A percentile compares a stretch with the other conserved stretches of the same genome.
These are phyloP conservation scores for Diaporthe citriasiana DNA, from an alignment of 2,329 filamentous ascomycete genomes.

Conservation along the genomic window DNA sequence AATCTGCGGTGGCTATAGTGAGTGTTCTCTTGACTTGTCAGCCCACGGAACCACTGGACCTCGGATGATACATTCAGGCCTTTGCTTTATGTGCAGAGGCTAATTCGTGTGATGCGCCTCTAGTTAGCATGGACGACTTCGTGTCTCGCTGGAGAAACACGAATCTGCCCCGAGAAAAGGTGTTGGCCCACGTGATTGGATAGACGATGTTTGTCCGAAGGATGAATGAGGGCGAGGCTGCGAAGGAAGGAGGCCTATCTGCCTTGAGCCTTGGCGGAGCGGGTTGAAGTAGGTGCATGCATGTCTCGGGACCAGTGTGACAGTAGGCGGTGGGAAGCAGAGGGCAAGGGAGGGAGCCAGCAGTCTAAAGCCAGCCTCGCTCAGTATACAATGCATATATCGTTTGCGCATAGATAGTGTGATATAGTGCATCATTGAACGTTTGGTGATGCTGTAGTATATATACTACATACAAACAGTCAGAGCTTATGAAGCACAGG, in stretches of 20 bases:
- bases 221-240: neutral
- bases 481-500: slow-evolving; percentile 20
- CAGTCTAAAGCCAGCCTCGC: neutral
- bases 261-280: slow-evolving; percentile 14
- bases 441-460: neutral
- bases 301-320: slow-evolving; percentile 1
- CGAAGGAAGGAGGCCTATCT: neutral
- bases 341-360: slow-evolving; percentile 4
- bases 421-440: neutral
- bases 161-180: slow-evolving; percentile 68
- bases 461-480: neutral
- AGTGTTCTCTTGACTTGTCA: slow-evolving; percentile 54
- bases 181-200: slow-evolving; percentile 54
- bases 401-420: neutral
- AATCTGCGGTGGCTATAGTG: slow-evolving; percentile 93
- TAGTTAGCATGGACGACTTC: slow-evolving; percentile 86
- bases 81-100: neutral
- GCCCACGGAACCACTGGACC: neutral
- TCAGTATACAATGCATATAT: neutral
- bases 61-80: neutral
- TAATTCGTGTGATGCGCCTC: slow-evolving; percentile 42
- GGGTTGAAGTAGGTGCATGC: slow-evolving; percentile 17
- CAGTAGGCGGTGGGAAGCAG: neutral
- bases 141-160: slow-evolving; percentile 81
- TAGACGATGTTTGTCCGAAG: slow-evolving; percentile 61